A percentile compares a stretch with the other conserved stretches of the same genome.
These are phyloP conservation scores for Ambrosia artemisiifolia DNA, from an alignment of 129 eudicot species.

Conservation along the genomic window DNA sequence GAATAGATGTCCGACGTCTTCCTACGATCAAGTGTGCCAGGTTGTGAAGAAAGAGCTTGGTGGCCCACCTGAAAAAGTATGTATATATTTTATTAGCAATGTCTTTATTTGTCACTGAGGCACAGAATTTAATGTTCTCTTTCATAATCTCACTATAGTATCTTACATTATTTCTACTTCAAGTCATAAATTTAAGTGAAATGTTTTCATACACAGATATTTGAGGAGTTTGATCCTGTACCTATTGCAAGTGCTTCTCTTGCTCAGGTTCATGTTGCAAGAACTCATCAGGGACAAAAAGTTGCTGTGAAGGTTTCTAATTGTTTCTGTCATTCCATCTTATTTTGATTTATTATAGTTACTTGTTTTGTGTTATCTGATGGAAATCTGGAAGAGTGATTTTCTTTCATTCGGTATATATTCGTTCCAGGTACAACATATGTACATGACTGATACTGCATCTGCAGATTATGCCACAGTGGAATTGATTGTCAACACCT, in stretches of 20 bases:
- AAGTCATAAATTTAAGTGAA: conserved; percentile 16
- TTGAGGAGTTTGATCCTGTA: conserved; percentile 79
- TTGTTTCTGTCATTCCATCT: neutral
- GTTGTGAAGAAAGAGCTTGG: conserved; percentile 94
- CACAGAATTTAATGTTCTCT: neutral
- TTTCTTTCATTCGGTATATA: neutral
- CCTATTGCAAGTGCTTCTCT: conserved; percentile 99
- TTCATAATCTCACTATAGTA: neutral
- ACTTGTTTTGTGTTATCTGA: neutral
- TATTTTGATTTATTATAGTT: neutral
- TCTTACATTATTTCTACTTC: conserved; percentile 14
- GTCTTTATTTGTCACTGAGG: neutral
- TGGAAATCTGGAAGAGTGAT: neutral
- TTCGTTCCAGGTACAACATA: conserved; percentile 73
- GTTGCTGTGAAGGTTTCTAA: conserved; percentile 84
- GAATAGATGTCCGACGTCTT: conserved; percentile 86
- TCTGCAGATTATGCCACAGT: conserved; percentile 96
- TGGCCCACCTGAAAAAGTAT: conserved; percentile 79
- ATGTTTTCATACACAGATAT: conserved; percentile 50
- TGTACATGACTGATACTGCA: conserved; percentile 97
- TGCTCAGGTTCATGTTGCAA: conserved; percentile 94
- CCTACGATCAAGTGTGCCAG: conserved; percentile 80
- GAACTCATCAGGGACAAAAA: conserved; percentile 74
- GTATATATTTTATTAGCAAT: neutral
- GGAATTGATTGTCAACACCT: conserved; percentile 74